phyloP scores from a whole-genome alignment of 2,329 filamentous ascomycete genomes.

The Fusarium coicis region DNA sequence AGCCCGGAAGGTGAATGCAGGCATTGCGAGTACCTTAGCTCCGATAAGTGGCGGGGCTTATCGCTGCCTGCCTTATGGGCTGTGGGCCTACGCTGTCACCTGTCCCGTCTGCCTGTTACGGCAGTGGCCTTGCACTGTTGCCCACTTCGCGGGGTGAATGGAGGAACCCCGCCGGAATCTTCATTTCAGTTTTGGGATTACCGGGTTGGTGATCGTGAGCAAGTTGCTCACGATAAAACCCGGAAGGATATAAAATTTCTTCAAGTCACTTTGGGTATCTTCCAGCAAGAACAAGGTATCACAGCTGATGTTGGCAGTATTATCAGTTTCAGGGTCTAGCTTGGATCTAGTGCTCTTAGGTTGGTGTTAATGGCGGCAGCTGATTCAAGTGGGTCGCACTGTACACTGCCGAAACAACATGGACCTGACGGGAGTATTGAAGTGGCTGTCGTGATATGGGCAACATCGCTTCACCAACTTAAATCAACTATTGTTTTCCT shows the following conservation, averaged over 20 bases:
- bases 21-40: conserved; percentile 6
- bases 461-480: not conserved
- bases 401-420: conserved; percentile 21
- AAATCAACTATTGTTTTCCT: not conserved
- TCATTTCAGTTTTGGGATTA: not conserved
- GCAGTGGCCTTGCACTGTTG: conserved; percentile 42
- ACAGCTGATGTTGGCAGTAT: not conserved
- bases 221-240: not conserved
- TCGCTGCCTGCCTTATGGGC: conserved; percentile 42
- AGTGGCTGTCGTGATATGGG: not conserved
- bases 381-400: conserved; percentile 24
- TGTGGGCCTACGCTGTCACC: conserved; percentile 24
- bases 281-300: not conserved
- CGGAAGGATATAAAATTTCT: not conserved
- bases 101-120: conserved; percentile 45
- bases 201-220: not conserved
- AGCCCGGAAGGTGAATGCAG: conserved; percentile 40
- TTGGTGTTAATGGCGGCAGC: not conserved
- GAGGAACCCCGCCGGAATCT: not conserved
- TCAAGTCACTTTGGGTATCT: not conserved
- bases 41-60: conserved; percentile 44
- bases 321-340: conserved; percentile 20
- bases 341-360: not conserved
- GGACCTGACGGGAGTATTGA: not conserved
- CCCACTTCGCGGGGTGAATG: conserved; percentile 44